Evolutionary conservation across 108 stramenopile genomes (phyloP), one percentile per base, ranked within the genome.

Genomic region (Craspedostauros australis): DNA sequence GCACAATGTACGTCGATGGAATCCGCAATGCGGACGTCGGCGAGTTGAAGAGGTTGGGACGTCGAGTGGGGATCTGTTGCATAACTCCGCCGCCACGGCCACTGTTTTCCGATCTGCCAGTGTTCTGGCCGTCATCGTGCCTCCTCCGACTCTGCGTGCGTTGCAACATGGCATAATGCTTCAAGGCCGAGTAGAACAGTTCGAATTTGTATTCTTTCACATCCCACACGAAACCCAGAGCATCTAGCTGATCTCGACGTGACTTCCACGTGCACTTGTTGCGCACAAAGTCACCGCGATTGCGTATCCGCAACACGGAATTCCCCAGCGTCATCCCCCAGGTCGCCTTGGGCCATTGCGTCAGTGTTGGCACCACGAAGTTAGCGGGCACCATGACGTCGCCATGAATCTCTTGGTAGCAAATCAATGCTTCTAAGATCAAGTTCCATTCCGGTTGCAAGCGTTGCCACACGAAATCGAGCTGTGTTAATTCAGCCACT

Each of bases 371-470:
- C 0, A 92, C 68, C 6, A 83, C 79, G 66, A 82, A 92, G 2
- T 72, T 69, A n/a, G 63, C 38, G 4, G 84, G 82, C 3, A 92
- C 86, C 44, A 72, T 37, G 6, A 84, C 58, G 53, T 84, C 32
- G 1, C 77, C 82, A 33, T 76, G 15, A 1, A 86, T 23, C 4
- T 57, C 38, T 28, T 53, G 43, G 34, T 80, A 89, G 9, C 62
- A 51, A 9, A 77, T 57, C 43, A 93, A 55, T 9, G 75, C 76
- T 57, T 89, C 85, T 44, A 93, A 50, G 15, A 93, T 64, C 27
- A 87, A 53, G 54, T 89, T 85, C 83, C 80, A 93, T 61, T 88
- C 68, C 14, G 86, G 78, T 55, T 92, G 91, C 18, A 92, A 46
- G 11, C 86, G 76, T 30, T 78, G 84, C 91, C 91, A 92, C 3